Percentiles rank a stretch among this genome's conserved stretches.
phyloP scores from a whole-genome alignment of 768 basidiomycete species.

The Rhodocollybia butyracea region DNA sequence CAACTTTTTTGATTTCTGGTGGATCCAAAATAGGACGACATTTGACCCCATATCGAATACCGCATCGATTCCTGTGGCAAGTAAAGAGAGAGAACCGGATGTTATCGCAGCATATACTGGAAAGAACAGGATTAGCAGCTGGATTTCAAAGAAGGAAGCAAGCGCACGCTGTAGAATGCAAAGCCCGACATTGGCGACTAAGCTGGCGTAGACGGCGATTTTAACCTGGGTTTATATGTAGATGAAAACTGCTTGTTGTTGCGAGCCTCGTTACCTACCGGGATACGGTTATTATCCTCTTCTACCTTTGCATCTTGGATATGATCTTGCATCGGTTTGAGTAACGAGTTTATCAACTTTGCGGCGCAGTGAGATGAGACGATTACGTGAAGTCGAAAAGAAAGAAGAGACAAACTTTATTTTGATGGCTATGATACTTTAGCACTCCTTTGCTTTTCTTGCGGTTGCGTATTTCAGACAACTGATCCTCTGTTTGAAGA shows the following conservation, averaged over 20 bases:
- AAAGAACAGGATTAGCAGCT: no score
- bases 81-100: constrained; percentile 28
- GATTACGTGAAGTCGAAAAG: background rate
- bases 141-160: no score
- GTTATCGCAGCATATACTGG: constrained; percentile 94
- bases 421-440: constrained; percentile 67
- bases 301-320: constrained; percentile 76
- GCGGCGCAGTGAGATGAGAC: constrained; percentile 5
- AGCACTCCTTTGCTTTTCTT: constrained; percentile 35
- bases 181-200: constrained; percentile 70
- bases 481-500: no score
- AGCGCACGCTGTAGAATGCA: constrained; percentile 71
- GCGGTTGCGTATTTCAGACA: no score
- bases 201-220: constrained; percentile 82
- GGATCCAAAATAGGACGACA: constrained; percentile 73
- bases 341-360: constrained; percentile 80
- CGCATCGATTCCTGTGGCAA: constrained; percentile 85
- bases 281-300: constrained; percentile 61
- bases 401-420: constrained; percentile 53
- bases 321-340: constrained; percentile 90
- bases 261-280: constrained; percentile 59
- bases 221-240: constrained; percentile 78
- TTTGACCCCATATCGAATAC: constrained; percentile 84
- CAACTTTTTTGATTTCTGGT: constrained; percentile 66
- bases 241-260: no score